phyloP scores from a whole-genome alignment of 176 grass and related monocot genomes.

The Aegilops bicornis region DNA sequence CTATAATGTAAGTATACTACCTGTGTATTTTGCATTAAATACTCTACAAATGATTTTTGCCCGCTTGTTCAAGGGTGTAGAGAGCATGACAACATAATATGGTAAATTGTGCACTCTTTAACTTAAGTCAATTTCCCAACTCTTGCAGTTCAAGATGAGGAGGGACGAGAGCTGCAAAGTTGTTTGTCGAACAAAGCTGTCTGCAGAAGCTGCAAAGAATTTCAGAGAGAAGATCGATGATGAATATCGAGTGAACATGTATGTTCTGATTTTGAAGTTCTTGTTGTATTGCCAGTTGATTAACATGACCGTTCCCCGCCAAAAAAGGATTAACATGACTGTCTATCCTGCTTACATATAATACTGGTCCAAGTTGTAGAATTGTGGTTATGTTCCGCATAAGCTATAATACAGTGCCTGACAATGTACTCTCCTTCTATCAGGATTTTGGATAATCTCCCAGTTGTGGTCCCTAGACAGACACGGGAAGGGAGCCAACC shows the following conservation, averaged over 20 bases:
- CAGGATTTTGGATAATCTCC: slow-evolving; percentile 88
- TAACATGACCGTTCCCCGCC: neutral
- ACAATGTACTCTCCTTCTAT: neutral
- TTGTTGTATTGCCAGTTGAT: slow-evolving; percentile 3
- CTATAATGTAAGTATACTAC: slow-evolving; percentile 48
- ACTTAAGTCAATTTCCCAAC: neutral
- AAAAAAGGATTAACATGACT: neutral
- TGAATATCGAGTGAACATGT: slow-evolving; percentile 87
- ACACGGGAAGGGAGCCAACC: slow-evolving; percentile 65
- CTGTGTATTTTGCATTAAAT: neutral
- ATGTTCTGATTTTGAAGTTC: slow-evolving; percentile 28
- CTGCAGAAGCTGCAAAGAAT: slow-evolving; percentile 66
- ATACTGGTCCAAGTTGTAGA: neutral
- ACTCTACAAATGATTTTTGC: neutral
- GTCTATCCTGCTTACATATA: neutral
- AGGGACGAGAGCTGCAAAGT: slow-evolving; percentile 67
- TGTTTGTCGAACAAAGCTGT: slow-evolving; percentile 56
- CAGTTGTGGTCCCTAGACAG: slow-evolving; percentile 72
- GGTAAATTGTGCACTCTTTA: neutral
- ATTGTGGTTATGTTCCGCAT: slow-evolving; percentile 12
- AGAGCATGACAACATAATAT: neutral
- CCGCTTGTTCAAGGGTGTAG: neutral
- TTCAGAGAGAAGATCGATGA: slow-evolving; percentile 93
- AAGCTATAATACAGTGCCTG: slow-evolving; percentile 9
- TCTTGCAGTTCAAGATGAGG: slow-evolving; percentile 75